Conservation (phyloP, 352 stramenopile genomes). For the Globisporangium acanthophoron region DNA sequence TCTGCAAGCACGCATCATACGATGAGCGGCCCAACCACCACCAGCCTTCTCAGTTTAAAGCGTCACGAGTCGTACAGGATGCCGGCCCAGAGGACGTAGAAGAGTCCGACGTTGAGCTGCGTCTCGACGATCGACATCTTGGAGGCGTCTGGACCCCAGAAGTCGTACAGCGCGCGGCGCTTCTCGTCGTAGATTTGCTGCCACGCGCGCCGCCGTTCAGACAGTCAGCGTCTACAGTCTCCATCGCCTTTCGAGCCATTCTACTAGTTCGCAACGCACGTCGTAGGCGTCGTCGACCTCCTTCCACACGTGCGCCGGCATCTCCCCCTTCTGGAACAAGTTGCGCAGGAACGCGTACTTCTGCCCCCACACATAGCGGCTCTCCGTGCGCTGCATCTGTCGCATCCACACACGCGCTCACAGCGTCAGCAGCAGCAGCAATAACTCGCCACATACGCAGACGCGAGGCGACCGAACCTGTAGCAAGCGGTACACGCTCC, state of each 20-base stretch:
- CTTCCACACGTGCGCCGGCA: constrained; percentile 43
- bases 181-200: constrained; percentile 62
- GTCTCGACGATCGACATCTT: constrained; percentile 44
- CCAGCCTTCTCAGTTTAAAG: too few relatives aligned
- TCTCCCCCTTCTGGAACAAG: constrained; percentile 38
- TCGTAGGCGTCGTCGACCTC: constrained; percentile 59
- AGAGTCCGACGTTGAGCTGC: constrained; percentile 53
- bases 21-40: too few relatives aligned
- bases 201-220: too few relatives aligned
- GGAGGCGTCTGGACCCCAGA: constrained; percentile 46
- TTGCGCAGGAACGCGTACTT: constrained; percentile 58
- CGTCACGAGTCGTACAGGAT: constrained; percentile 40
- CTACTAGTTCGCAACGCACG: constrained; percentile 19
- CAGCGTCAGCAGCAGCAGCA: too few relatives aligned
- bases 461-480: constrained; percentile 17
- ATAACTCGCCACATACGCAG: neutral
- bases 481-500: constrained; percentile 21
- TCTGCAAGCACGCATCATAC: constrained; percentile 13
- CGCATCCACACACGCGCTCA: neutral
- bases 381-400: constrained; percentile 52
- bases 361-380: constrained; percentile 46
- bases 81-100: constrained; percentile 54
- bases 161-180: constrained; percentile 50
- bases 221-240: neutral
- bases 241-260: neutral